Base-by-base conservation (phyloP, 2,329 filamentous ascomycete genomes). In the Talaromyces rugulosus region DNA sequence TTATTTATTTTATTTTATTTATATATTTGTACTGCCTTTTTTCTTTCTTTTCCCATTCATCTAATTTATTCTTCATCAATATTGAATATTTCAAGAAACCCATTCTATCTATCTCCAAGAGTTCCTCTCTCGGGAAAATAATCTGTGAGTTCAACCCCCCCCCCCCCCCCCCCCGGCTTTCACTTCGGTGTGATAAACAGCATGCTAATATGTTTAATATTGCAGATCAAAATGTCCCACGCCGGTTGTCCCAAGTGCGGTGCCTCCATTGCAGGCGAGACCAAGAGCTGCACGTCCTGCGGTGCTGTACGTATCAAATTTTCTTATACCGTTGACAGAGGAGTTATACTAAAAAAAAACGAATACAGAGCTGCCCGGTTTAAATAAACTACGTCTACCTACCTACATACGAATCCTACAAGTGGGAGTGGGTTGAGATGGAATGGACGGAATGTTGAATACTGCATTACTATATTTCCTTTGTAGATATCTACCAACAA, bases 271-370 rank as follows among this genome's bases (percentile, higher is more conserved):
- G 12, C 61, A 5, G 67, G 69, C 44, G 68, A 67, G 12, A 67
- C n/a, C 12, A 73, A 73, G 69, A 70, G 65, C 40, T 73, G 71
- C 61, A 23, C 7, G 51, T 66, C 69, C 34, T 73, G 71, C 59
- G 70, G 70, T 58, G 68, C 65, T 63, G 71, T 72, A 63, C 34
- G 23, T 61, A 34, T 55, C 16, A n/a, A 50, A 3, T 40, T 40
- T 4, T 28, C 42, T 30, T 23, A 33, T 34, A 30, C n/a, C 18
- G 33, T 3, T 23, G 36, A 16, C 16, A 14, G 12, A 53, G 53
- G 18, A 6, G 28, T 11, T 23, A 33, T 7, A 31, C n/a, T 42
- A 18, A 47, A 27, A 6, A 5, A 23, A 57, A 18, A 14, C 27
- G 1, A 36, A 27, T 50, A 56, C 51, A 65, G 64, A 65, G 59